These are phyloP conservation scores for Cryptococcus sp. DNA, from an alignment of 1,284 basidiomycete species.

Conservation along the genomic window DNA sequence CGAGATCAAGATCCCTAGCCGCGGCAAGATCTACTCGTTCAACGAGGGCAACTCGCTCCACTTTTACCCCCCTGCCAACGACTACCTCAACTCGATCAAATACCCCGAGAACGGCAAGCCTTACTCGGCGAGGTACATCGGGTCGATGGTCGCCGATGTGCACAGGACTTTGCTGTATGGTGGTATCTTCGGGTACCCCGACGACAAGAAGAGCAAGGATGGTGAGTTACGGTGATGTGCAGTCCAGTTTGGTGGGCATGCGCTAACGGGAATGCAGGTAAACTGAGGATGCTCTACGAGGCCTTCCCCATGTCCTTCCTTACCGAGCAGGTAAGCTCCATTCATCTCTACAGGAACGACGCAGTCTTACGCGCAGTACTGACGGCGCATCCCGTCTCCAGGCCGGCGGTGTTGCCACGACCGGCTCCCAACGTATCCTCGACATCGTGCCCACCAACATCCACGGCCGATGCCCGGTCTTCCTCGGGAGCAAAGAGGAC, in stretches of 20 bases:
- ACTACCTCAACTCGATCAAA: conserved; percentile 95
- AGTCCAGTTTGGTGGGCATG: background rate
- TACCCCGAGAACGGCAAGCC: conserved; percentile 69
- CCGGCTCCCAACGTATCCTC: conserved; percentile 84
- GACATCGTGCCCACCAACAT: conserved; percentile 86
- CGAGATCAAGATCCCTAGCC: conserved; percentile 85
- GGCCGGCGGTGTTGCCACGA: conserved; percentile 95
- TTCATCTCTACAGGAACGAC: no score
- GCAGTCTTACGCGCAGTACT: no score
- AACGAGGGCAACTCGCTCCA: conserved; percentile 98
- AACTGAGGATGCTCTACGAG: conserved; percentile 93
- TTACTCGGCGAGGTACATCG: conserved; percentile 93
- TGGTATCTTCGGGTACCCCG: conserved; percentile 97
- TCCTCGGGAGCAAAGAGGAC: conserved; percentile 92
- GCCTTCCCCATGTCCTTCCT: conserved; percentile 99
- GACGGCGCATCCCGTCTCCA: conserved; percentile 40
- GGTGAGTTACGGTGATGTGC: conserved; percentile 21
- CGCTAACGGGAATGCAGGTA: conserved; percentile 56
- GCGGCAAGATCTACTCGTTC: conserved; percentile 99
- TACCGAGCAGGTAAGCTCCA: conserved; percentile 72
- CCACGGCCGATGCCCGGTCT: conserved; percentile 90
- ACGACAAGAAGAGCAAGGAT: conserved; percentile 94
- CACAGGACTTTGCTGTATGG: conserved; percentile 96
- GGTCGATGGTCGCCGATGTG: conserved; percentile 80
- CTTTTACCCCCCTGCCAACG: conserved; percentile 79